Base-by-base conservation (phyloP, 305 asterid species). In the Fraxinus sp. region DNA sequence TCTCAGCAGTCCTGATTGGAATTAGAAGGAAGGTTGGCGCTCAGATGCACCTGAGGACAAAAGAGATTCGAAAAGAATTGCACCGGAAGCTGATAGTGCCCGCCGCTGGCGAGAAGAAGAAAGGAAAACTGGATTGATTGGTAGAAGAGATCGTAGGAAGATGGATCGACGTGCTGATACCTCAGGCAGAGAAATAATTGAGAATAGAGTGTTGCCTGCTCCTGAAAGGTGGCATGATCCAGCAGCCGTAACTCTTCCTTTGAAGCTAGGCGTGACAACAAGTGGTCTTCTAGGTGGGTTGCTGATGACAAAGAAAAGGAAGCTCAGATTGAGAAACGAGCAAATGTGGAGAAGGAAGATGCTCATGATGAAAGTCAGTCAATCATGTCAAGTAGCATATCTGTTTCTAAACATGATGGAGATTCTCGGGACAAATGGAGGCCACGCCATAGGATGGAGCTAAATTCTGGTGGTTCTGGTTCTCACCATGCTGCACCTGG, bases 31-130 rank as follows among this genome's bases (percentile, higher is more conserved):
- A 83, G 89, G 80, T 86, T 89, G 91, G 92, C 97, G 97, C 64
- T 77, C 93, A 59, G 99, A 92, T 81, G 87, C 89, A 2, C 82
- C 89, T 16, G 98, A 94, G 84, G 98, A 96, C 44, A 94, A 90
- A 88, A 93, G 91, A 35, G 99, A 96, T 80, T 91, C 95, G 98
- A 93, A 94, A 85, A 93, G 88, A 84, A 62, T 77, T 80, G 86
- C 90, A 39, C 78, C 93, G 1, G 98, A 94, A 80, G 85, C 90
- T 73, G 98, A 96, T 83, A 89, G 92, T 83, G 98, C 94, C 11
- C 91, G 98, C 80, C 97, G 98, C 78, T 96, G 99, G 99, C 99
- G 97, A 84, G 99, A 96, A 88, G 99, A 96, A 90, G 99, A 96
- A 92, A 94, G 99, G 91, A 98, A 96, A 90, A 96, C 99, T 86